Percentiles rank a stretch among this genome's conserved stretches.
These are phyloP conservation scores for Fusarium secorum DNA, from an alignment of 2,329 filamentous ascomycete genomes.

Conservation along the genomic window DNA sequence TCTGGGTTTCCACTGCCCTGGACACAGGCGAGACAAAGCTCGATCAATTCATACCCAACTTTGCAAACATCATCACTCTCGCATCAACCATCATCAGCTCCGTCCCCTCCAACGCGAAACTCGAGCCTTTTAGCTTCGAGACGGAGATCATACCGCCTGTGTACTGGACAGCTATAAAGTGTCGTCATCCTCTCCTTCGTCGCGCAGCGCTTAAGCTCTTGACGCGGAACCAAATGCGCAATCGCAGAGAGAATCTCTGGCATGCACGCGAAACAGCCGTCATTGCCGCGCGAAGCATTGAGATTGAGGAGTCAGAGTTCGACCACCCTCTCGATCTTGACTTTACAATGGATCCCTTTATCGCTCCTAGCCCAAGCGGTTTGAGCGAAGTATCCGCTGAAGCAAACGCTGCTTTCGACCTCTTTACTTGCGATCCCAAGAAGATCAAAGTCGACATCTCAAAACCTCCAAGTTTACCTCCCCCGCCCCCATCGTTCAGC, in stretches of 20 bases:
- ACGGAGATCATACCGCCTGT: constrained; percentile 53
- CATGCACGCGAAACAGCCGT: constrained; percentile 44
- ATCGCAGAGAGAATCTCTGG: constrained; percentile 53
- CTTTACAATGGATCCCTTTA: background rate
- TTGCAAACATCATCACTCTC: constrained; percentile 49
- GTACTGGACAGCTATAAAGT: constrained; percentile 52
- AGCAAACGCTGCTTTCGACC: background rate
- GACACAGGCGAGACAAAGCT: constrained; percentile 45
- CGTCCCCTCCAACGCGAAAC: constrained; percentile 6
- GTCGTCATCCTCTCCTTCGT: constrained; percentile 52
- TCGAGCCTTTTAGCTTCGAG: constrained; percentile 51
- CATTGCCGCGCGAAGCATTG: constrained; percentile 48
- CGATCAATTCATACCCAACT: constrained; percentile 47
- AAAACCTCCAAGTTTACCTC: constrained; percentile 10
- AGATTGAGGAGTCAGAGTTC: constrained; percentile 45
- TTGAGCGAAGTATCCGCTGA: background rate
- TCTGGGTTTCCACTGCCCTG: constrained; percentile 48
- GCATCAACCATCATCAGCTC: constrained; percentile 43
- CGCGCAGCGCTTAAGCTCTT: constrained; percentile 50
- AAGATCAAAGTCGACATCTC: constrained; percentile 21
- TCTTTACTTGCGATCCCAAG: background rate
- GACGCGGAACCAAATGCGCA: constrained; percentile 41
- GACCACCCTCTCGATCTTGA: background rate
- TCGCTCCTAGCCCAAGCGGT: background rate
- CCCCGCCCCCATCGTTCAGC: constrained; percentile 18